Evolutionary conservation across 2,329 filamentous ascomycete species (phyloP).

Genomic region (Sordariomycetes sp.): DNA sequence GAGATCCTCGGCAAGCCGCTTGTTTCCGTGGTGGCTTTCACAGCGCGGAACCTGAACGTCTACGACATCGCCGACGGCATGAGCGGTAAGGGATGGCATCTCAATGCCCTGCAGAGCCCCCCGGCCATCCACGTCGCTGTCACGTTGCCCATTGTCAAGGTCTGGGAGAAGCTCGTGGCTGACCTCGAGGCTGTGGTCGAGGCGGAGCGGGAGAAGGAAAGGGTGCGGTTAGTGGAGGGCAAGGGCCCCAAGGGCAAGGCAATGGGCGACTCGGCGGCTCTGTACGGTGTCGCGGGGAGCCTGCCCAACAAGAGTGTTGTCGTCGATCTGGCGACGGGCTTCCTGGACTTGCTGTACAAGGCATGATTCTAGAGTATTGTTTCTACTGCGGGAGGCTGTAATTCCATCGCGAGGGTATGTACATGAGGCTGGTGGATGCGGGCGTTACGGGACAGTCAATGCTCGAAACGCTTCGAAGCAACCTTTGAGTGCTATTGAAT

Average conservation of each 20-base stretch:
- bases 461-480: too few relatives aligned
- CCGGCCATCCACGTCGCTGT: slow-evolving; percentile 92
- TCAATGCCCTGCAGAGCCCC: slow-evolving; percentile 88
- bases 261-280: slow-evolving; percentile 70
- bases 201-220: slow-evolving; percentile 72
- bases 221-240: slow-evolving; percentile 61
- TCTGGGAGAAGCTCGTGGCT: slow-evolving; percentile 66
- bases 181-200: slow-evolving; percentile 62
- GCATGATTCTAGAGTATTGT: too few relatives aligned
- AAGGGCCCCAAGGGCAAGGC: slow-evolving; percentile 57
- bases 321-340: slow-evolving; percentile 79
- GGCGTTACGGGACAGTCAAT: too few relatives aligned
- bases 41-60: slow-evolving; percentile 73
- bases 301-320: slow-evolving; percentile 94
- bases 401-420: too few relatives aligned
- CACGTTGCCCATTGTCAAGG: slow-evolving; percentile 75
- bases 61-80: slow-evolving; percentile 93
- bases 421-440: too few relatives aligned
- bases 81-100: slow-evolving; percentile 79
- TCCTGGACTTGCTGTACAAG: slow-evolving; percentile 90
- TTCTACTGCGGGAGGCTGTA: too few relatives aligned
- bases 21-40: slow-evolving; percentile 85
- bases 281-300: slow-evolving; percentile 93
- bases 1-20: slow-evolving; percentile 76
- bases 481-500: too few relatives aligned